Evolutionary conservation across 257 asterid genomes (phyloP), one percentile per base, ranked within the genome.

Genomic region (Fraxinus quadrangulata): DNA sequence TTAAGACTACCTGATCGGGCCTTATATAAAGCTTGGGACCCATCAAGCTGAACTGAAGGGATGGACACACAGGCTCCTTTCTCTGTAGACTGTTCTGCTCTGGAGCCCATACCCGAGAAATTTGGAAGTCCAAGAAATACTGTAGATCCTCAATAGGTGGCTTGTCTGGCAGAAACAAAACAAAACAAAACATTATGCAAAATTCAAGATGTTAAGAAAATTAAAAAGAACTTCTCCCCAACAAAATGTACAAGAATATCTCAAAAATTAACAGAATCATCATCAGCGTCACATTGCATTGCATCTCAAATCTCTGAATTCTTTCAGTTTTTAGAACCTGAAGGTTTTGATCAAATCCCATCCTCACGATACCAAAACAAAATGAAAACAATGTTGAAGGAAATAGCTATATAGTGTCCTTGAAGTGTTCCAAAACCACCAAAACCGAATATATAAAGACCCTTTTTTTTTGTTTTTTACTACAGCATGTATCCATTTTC

Each of bases 91-190:
- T 90, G 83, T 89, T 96, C 83, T 86, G 97, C 86, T 96, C 99
- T 14, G 99, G 99, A 75, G 99, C 99, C 99, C 99, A 96, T 77
- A 79, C 92, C 56, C 90, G 92, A 78, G 97, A 77, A 81, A 96
- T 96, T 89, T 96, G 99, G 83, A 93, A 96, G 86, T 96, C 99
- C 75, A 96, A 78, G 87, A 96, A 96, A 85, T 96, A 93, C 86
- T 96, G 99, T 77, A 96, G 89, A 88, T 96, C 99, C 92, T 96
- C 98, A 21, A 96, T 96, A 9, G 98, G 99, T 59, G 99, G 99
- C 85, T 96, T 96, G 87, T 93, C 99, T 96, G 69, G 34, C 69
- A 24, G 97, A 67, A 59, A 33, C 59, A 59, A 26, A 26, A 33
- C 59, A 59, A 81, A 10, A 83, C 76, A 75, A 42, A 75, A 59